Conservation (phyloP, 2,329 filamentous ascomycete genomes). For the Bipolaris oryzae region DNA sequence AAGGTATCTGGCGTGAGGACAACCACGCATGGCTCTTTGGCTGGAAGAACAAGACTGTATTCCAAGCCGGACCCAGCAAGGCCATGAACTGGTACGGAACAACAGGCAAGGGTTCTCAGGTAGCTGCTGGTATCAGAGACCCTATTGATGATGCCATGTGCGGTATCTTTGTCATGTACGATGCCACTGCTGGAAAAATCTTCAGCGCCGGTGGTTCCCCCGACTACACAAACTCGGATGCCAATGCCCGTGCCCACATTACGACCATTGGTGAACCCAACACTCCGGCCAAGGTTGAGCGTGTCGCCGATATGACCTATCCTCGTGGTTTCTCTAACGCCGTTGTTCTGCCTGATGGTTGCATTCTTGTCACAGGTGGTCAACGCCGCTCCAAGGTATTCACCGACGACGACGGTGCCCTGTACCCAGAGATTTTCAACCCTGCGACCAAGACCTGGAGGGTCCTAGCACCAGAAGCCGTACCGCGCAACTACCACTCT, state of each 20-base stretch:
- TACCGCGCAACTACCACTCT: conserved; percentile 36
- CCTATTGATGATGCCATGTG: conserved; percentile 30
- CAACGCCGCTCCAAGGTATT: conserved; percentile 32
- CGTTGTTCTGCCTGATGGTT: conserved; percentile 36
- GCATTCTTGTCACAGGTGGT: conserved; percentile 34
- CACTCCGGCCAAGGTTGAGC: conserved; percentile 26
- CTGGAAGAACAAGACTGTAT: conserved; percentile 29
- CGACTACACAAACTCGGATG: conserved; percentile 30
- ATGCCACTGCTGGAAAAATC: conserved; percentile 31
- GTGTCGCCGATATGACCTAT: conserved; percentile 33
- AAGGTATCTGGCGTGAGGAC: conserved; percentile 34
- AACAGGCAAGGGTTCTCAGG: conserved; percentile 23
- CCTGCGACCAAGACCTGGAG: conserved; percentile 32
- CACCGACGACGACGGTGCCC: conserved; percentile 29
- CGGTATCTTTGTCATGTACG: conserved; percentile 35
- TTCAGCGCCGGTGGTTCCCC: conserved; percentile 32
- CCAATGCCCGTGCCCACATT: conserved; percentile 30
- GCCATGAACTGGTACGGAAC: conserved; percentile 38
- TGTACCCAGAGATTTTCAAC: conserved; percentile 35
- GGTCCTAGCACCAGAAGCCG: conserved; percentile 28
- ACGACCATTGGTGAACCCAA: conserved; percentile 29
- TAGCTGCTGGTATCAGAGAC: conserved; percentile 28
- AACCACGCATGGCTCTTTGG: conserved; percentile 34
- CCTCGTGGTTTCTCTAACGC: conserved; percentile 33
- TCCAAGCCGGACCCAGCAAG: conserved; percentile 33